Base-by-base conservation (phyloP, 73 alveolate species). In the Diophrys sp. region DNA sequence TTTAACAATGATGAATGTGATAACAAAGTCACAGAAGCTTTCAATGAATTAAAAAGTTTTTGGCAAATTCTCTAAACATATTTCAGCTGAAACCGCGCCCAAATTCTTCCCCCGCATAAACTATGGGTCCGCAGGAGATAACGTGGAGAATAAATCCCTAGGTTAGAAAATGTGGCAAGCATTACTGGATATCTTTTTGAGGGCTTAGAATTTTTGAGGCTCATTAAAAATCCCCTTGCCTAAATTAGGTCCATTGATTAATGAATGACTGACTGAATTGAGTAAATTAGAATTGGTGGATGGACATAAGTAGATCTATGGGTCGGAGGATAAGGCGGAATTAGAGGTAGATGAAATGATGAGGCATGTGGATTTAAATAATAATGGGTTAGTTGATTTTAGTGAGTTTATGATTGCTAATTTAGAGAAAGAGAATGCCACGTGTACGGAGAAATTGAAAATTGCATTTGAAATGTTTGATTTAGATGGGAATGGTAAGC, bases 341-440 rank as follows among this genome's bases (percentile, higher is more conserved):
- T 66, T 33, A 27, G 86, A 78, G 34, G 87, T 85, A 8, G 88
- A 84, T 18, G 34, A 33, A 23, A 78, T 88, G 14, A 74, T 88
- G 31, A 67, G 55, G 30, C 23, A 55, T 0, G 85, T 90, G 23
- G 97, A 91, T 80, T 23, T 79, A 14, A 85, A 91, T 55, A 54
- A 80, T 18, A 78, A 84, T 74, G 97, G 97, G 30, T 44, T 66
- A 30, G 80, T 91, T 32, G 94, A 91, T 81, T 91, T 84, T 71
- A 53, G 94, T 29, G 95, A 91, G 73, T 89, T 89, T 78, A 68
- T 68, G 34, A 24, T 31, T 2, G 75, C 75, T 18, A 68, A 25
- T 14, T 5, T 28, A n/a, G 23, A 18, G 54, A 2, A 25, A 5
- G 54, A 29, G 44, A 70, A 80, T 56, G 71, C 70, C 25, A 29